Percentiles rank a stretch among this genome's conserved stretches.
phyloP scores from a whole-genome alignment of 1,284 basidiomycete species.

The Chiua sp. region DNA sequence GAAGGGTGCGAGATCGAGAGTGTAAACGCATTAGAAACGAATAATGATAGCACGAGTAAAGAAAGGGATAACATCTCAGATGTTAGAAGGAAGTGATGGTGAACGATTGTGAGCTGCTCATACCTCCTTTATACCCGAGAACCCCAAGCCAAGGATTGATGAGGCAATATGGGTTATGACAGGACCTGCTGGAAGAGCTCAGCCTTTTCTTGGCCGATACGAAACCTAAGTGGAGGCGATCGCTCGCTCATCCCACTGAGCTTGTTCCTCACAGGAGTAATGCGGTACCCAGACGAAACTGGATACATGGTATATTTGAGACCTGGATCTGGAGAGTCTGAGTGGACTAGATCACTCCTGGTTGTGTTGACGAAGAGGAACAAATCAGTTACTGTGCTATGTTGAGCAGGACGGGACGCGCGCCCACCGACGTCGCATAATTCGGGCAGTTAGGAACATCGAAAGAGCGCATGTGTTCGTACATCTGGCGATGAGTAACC shows the following conservation, averaged over 20 bases:
- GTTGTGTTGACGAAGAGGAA: not conserved
- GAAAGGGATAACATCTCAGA: no score
- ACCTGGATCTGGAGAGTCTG: not conserved
- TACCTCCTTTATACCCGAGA: no score
- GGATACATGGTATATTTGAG: not conserved
- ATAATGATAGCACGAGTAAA: no score
- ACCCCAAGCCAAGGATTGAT: not conserved
- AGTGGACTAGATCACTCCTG: not conserved
- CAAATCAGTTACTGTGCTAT: not conserved
- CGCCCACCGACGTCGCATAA: not conserved
- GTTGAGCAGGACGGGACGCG: not conserved
- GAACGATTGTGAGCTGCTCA: no score
- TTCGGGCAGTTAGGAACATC: not conserved
- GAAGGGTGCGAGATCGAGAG: not conserved
- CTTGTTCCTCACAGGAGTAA: not conserved
- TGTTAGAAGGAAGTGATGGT: no score
- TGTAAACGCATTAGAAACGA: not conserved
- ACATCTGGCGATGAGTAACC: not conserved
- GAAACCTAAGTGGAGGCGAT: not conserved
- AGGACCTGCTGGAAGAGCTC: not conserved
- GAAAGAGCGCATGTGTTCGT: not conserved
- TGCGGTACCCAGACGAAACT: not conserved
- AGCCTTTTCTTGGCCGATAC: not conserved
- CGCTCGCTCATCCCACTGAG: not conserved
- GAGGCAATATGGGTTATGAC: not conserved